Percentiles rank a stretch among this genome's conserved stretches.
phyloP scores from a whole-genome alignment of 805 yeast species.

The Ogataea kodamae region DNA sequence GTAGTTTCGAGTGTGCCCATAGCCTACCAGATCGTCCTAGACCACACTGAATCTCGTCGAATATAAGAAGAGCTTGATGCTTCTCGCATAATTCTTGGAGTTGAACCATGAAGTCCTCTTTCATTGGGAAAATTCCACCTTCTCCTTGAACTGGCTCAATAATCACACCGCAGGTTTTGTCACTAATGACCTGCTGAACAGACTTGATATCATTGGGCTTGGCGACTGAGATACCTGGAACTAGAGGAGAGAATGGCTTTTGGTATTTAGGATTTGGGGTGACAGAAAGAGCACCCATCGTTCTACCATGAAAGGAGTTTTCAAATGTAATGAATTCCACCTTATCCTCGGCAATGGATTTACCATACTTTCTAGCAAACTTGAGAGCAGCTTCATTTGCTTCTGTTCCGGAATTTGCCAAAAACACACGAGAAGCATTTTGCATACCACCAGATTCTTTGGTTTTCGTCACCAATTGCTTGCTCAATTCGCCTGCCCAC shows the following conservation, averaged over 20 bases:
- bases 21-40: slow-evolving; percentile 86
- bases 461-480: slow-evolving; percentile 67
- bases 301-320: slow-evolving; percentile 91
- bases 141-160: slow-evolving; percentile 98
- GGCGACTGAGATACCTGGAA: slow-evolving; percentile 83
- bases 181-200: slow-evolving; percentile 53
- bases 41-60: slow-evolving; percentile 97
- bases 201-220: slow-evolving; percentile 56
- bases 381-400: slow-evolving; percentile 59
- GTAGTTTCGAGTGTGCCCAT: slow-evolving; percentile 86
- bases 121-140: slow-evolving; percentile 82
- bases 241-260: slow-evolving; percentile 82
- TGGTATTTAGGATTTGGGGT: slow-evolving; percentile 94
- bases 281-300: slow-evolving; percentile 89
- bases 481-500: slow-evolving; percentile 78
- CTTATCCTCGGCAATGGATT: slow-evolving; percentile 49
- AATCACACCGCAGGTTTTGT: slow-evolving; percentile 83
- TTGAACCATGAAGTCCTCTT: slow-evolving; percentile 58
- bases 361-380: slow-evolving; percentile 77
- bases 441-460: slow-evolving; percentile 72
- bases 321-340: slow-evolving; percentile 81
- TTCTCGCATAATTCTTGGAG: slow-evolving; percentile 65
- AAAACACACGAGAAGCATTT: slow-evolving; percentile 69
- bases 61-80: slow-evolving; percentile 73
- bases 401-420: slow-evolving; percentile 59